These are phyloP conservation scores for Trichosporon sp. DNA, from an alignment of 1,284 basidiomycete species.

Conservation along the genomic window DNA sequence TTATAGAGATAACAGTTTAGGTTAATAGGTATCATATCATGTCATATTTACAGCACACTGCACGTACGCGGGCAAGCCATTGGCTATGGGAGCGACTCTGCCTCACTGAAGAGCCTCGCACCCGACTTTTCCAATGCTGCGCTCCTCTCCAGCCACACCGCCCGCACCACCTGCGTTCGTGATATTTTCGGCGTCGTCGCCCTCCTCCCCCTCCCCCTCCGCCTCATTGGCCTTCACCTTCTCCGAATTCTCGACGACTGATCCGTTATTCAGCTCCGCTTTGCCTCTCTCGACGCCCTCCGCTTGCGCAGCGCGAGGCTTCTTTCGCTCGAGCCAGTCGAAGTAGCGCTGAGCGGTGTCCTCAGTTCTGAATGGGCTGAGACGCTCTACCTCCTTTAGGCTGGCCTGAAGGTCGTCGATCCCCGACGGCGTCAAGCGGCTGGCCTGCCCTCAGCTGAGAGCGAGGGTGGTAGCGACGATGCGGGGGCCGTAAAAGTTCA, in stretches of 20 bases:
- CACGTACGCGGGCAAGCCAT: not conserved
- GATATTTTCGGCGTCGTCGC: too few relatives aligned
- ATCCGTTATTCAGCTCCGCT: too few relatives aligned
- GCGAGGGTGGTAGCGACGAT: not conserved
- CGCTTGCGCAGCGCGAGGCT: too few relatives aligned
- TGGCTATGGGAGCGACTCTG: not conserved
- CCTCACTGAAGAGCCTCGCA: too few relatives aligned
- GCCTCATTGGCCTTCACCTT: too few relatives aligned
- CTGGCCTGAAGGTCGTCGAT: not conserved
- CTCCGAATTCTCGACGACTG: too few relatives aligned
- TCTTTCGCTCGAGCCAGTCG: not conserved
- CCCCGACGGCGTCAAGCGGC: not conserved
- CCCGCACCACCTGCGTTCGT: too few relatives aligned
- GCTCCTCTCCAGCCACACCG: too few relatives aligned
- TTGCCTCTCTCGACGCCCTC: too few relatives aligned
- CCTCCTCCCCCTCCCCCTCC: too few relatives aligned
- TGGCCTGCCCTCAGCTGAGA: not conserved
- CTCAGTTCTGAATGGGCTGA: not conserved
- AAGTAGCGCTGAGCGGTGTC: not conserved
- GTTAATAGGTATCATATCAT: not conserved
- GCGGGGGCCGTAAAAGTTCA: not conserved
- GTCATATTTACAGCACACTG: not conserved
- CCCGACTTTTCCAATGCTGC: too few relatives aligned
- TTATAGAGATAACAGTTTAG: not conserved
- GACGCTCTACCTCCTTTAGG: not conserved